Percentiles rank a stretch among this genome's conserved stretches.
phyloP scores from a whole-genome alignment of 148 eudicot genomes.

The Chenopodium quinoa region DNA sequence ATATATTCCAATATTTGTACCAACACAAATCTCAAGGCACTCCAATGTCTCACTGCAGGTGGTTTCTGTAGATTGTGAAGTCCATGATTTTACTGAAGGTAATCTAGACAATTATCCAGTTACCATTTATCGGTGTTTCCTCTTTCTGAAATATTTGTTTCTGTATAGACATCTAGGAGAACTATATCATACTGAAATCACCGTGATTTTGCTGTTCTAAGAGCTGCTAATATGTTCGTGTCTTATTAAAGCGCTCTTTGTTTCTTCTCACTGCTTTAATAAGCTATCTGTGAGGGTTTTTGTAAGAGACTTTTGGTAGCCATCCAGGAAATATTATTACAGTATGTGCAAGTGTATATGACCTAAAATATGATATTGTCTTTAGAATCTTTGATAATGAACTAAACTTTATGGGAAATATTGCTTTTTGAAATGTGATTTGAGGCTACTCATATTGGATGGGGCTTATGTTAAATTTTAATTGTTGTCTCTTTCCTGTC shows the following conservation, averaged over 20 bases:
- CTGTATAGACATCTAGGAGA: background rate
- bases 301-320: background rate
- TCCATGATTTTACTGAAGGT: constrained; percentile 22
- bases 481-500: no score
- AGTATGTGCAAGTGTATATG: background rate
- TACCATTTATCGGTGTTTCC: background rate
- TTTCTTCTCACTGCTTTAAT: background rate
- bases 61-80: constrained; percentile 29
- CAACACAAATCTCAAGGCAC: background rate
- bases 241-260: background rate
- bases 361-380: no score
- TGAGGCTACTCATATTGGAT: background rate
- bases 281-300: background rate
- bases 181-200: background rate
- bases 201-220: background rate
- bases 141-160: constrained; percentile 6
- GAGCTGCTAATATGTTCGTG: background rate
- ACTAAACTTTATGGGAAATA: background rate
- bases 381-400: background rate
- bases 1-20: background rate
- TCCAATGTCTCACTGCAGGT: constrained; percentile 19
- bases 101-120: constrained; percentile 15
- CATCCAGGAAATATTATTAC: background rate
- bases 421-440: background rate
- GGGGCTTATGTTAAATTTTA: background rate